A percentile compares a stretch with the other conserved stretches of the same genome.
Evolutionary conservation across 2,329 filamentous ascomycete genomes (phyloP).

Genomic region (Peltaster fructicola): DNA sequence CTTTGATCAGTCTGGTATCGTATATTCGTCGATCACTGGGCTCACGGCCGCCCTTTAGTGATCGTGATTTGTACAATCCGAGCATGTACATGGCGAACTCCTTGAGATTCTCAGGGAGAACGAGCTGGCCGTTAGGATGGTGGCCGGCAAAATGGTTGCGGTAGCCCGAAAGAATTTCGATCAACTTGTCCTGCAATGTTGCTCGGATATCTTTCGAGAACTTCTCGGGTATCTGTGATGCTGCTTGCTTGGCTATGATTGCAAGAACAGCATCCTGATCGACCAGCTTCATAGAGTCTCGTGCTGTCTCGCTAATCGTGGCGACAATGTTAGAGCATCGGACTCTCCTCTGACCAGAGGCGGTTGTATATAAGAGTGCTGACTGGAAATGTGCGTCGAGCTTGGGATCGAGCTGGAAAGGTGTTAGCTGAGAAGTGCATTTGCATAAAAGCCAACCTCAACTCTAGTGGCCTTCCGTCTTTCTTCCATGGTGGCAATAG

Average conservation of each 20-base stretch:
- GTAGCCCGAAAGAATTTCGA: conserved; percentile 82
- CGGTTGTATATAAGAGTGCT: conserved; percentile 84
- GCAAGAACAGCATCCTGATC: conserved; percentile 87
- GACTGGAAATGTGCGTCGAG: conserved; percentile 96
- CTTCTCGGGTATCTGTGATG: conserved; percentile 57
- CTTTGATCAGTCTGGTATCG: conserved; percentile 76
- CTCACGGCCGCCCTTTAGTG: conserved; percentile 83
- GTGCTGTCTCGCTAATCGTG: conserved; percentile 68
- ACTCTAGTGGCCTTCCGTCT: conserved; percentile 5
- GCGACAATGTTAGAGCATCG: conserved; percentile 88
- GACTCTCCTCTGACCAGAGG: conserved; percentile 72
- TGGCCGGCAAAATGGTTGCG: conserved; percentile 78
- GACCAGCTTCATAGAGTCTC: conserved; percentile 76
- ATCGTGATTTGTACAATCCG: conserved; percentile 71
- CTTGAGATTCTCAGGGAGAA: conserved; percentile 88
- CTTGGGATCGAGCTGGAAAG: conserved; percentile 62
- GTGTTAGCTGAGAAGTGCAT: conserved; percentile 2
- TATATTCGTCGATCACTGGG: conserved; percentile 79
- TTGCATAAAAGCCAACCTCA: conserved; percentile 6
- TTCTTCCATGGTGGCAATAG: conserved; percentile 5
- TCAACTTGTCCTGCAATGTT: conserved; percentile 72
- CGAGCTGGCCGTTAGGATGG: conserved; percentile 79
- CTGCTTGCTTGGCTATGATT: conserved; percentile 83
- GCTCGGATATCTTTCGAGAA: conserved; percentile 71
- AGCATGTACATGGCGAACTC: conserved; percentile 96